Conservation (phyloP, 371 early-diverging fungal genomes). For the Mucor plumbeus region DNA sequence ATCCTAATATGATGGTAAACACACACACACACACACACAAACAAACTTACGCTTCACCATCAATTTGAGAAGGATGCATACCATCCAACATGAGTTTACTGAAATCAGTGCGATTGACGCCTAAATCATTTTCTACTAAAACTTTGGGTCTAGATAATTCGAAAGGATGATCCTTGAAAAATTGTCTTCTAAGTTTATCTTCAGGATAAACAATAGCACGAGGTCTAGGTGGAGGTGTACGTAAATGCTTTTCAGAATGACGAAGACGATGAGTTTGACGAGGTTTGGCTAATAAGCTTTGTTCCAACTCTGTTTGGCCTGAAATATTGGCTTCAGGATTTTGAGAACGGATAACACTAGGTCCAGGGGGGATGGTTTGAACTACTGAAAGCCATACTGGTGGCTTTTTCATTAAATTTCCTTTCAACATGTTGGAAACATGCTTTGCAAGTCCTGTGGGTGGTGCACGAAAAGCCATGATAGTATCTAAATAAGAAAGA, state of each 20-base stretch:
- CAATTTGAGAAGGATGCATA: conserved; percentile 59
- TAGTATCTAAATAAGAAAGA: not conserved
- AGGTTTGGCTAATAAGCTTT: conserved; percentile 33
- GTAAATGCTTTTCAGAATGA: conserved; percentile 61
- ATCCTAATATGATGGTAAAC: not conserved
- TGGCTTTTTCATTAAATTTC: conserved; percentile 55
- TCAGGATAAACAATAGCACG: conserved; percentile 86
- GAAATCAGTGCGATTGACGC: conserved; percentile 51
- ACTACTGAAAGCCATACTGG: conserved; percentile 73
- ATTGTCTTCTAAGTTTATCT: conserved; percentile 79
- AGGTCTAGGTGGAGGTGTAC: conserved; percentile 60
- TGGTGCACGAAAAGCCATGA: conserved; percentile 49
- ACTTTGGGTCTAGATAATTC: conserved; percentile 76
- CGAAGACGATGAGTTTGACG: conserved; percentile 32
- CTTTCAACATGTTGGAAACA: conserved; percentile 58
- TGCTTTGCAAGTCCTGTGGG: conserved; percentile 48
- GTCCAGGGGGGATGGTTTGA: conserved; percentile 64
- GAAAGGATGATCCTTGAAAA: conserved; percentile 90
- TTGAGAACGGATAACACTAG: conserved; percentile 64
- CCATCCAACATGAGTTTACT: conserved; percentile 52
- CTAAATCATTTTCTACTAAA: conserved; percentile 63
- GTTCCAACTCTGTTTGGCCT: conserved; percentile 42
- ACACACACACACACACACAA: too few species aligned
- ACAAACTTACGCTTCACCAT: conserved; percentile 69
- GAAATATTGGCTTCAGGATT: conserved; percentile 49